Base-by-base conservation (phyloP, 164 flowering plant genomes). In the Magnolia changhungtana region DNA sequence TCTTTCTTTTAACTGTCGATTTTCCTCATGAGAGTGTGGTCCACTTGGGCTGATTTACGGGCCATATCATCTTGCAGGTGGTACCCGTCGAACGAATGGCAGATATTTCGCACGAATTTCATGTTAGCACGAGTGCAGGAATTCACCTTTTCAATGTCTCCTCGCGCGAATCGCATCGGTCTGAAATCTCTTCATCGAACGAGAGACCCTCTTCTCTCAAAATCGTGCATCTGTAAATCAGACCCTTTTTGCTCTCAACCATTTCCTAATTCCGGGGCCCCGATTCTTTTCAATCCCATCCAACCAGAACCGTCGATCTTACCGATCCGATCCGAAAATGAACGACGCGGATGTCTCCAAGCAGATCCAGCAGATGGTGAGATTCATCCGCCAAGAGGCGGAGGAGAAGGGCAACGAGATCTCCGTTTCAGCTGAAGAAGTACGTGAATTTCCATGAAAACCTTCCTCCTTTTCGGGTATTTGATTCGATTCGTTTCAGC, bases 321-420 rank as follows among this genome's bases (percentile, higher is more conserved):
- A 11, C 19, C 66, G 66, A 64, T 65, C 76, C 63, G 23, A 20
- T 74, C 55, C 67, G 70, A 91, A 89, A 70, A 95, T 95, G 97
- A 90, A 93, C 83, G 96, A 93, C 82, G 84, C 89, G 49, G 98
- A 95, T 84, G 98, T 92, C 13, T 87, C 94, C 20, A 92, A 86
- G 89, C 98, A 93, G 93, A 93, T 95, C 88, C 92, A 95, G 88
- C 98, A 95, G 90, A 93, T 95, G 98, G 98, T 95, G 79, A 78
- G 90, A 69, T 95, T 95, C 90, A 93, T 95, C 82, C 95, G 90
- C 83, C 97, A 95, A 80, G 98, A 93, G 78, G 98, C 97, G 50
- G 95, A 92, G 74, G 97, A 95, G 86, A 95, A 95, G 86, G 97
- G 97, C 78, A 95, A 92, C 83, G 97, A 95, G 88, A 92, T 95